A percentile compares a stretch with the other conserved stretches of the same genome.
These are phyloP conservation scores for Beauveria varroae DNA, from an alignment of 2,329 filamentous ascomycete species.

Conservation along the genomic window DNA sequence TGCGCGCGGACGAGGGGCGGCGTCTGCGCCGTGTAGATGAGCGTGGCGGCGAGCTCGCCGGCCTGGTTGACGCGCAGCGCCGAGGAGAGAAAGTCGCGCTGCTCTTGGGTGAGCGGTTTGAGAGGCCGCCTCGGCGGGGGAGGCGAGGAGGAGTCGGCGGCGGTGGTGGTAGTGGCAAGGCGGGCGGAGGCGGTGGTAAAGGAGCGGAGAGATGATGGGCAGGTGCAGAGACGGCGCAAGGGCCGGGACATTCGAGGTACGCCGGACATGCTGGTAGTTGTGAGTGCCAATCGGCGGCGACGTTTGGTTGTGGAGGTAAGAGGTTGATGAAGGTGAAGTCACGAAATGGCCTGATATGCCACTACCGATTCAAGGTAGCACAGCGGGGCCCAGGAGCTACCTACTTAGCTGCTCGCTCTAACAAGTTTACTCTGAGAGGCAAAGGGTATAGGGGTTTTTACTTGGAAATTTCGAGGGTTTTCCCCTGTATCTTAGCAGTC, in stretches of 20 bases:
- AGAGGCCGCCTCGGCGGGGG: conserved; percentile 29
- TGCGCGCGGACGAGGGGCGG: conserved; percentile 72
- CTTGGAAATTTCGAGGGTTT: no score
- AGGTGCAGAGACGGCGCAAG: conserved; percentile 4
- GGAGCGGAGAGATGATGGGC: background rate
- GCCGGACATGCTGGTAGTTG: conserved; percentile 13
- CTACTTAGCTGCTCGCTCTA: background rate
- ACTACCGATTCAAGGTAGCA: no score
- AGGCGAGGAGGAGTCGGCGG: background rate
- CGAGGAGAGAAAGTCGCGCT: conserved; percentile 67
- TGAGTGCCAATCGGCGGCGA: background rate
- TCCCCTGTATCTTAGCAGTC: no score
- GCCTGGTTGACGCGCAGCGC: conserved; percentile 96
- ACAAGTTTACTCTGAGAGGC: no score
- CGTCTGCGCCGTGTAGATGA: conserved; percentile 88
- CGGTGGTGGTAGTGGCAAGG: background rate
- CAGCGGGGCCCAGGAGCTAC: background rate
- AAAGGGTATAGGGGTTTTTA: no score
- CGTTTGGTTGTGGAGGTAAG: background rate
- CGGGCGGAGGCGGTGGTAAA: background rate
- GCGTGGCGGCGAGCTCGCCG: conserved; percentile 89
- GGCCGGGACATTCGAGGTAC: conserved; percentile 14
- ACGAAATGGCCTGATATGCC: background rate
- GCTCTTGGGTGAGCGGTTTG: conserved; percentile 59
- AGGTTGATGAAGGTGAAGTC: background rate